phyloP scores from a whole-genome alignment of 2,329 filamentous ascomycete species.

The Phyllosticta paracitricarpa region DNA sequence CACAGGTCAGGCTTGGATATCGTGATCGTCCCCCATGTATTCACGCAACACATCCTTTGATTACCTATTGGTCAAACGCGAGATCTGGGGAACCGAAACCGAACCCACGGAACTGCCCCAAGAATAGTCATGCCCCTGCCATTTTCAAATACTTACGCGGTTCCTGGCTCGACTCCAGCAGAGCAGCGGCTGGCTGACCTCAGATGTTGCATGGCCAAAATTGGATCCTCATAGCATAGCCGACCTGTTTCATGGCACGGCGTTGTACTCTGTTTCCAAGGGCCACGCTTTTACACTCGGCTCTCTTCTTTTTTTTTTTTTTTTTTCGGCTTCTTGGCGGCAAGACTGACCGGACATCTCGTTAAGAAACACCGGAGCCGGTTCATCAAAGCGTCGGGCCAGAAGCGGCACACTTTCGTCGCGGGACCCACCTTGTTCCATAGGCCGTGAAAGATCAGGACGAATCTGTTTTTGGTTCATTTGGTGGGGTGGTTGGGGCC shows the following conservation, averaged over 20 bases:
- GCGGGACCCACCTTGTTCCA: not conserved
- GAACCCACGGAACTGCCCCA: not conserved
- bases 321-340: not conserved
- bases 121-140: not conserved
- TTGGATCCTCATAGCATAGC: not conserved
- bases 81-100: not conserved
- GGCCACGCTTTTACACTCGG: not conserved
- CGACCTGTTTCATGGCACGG: not conserved
- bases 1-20: not conserved
- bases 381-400: not conserved
- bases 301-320: not conserved
- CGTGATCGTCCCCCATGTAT: not conserved
- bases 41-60: not conserved
- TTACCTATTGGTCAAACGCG: not conserved
- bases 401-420: not conserved
- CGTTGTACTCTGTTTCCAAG: not conserved
- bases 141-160: not conserved
- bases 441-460: slow-evolving; percentile 1
- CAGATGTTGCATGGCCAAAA: not conserved
- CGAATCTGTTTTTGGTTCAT: slow-evolving; percentile 5
- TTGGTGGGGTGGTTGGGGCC: slow-evolving; percentile 4
- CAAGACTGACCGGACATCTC: not conserved
- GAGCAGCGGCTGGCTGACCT: not conserved
- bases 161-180: not conserved
- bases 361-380: not conserved